Conservation (phyloP, 139 green algal genomes). For the Micromonas commoda region DNA sequence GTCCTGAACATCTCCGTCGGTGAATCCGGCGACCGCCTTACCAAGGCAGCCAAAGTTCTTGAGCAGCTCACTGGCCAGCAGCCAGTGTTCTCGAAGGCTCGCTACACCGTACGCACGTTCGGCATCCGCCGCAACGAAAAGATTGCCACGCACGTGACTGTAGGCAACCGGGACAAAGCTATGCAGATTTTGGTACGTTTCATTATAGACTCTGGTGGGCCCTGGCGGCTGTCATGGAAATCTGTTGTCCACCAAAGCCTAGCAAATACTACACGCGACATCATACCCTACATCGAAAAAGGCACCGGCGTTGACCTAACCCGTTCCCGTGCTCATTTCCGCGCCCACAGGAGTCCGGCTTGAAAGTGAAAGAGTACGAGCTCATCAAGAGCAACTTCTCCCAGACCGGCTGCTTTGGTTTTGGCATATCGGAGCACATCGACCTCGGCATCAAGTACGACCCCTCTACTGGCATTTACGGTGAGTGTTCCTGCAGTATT, state of each 20-base stretch:
- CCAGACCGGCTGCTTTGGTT: slow-evolving; percentile 72
- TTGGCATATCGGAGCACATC: slow-evolving; percentile 93
- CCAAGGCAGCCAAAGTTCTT: slow-evolving; percentile 97
- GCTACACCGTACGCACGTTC: slow-evolving; percentile 97
- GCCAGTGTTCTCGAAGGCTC: slow-evolving; percentile 93
- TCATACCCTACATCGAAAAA: no score
- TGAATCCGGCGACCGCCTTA: slow-evolving; percentile 95
- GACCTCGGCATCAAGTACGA: slow-evolving; percentile 99
- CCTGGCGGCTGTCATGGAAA: neutral
- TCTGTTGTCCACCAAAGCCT: no score
- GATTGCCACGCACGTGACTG: slow-evolving; percentile 92
- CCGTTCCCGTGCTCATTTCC: no score
- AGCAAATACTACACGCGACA: no score
- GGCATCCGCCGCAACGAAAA: slow-evolving; percentile 98
- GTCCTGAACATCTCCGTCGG: slow-evolving; percentile 96
- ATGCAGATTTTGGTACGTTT: slow-evolving; percentile 77
- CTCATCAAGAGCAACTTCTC: slow-evolving; percentile 95
- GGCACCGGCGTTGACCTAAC: no score
- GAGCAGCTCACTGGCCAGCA: slow-evolving; percentile 98
- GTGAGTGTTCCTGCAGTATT: slow-evolving; percentile 43
- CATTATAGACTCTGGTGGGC: slow-evolving; percentile 37
- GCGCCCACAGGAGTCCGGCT: slow-evolving; percentile 74
- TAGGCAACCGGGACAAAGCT: slow-evolving; percentile 90
- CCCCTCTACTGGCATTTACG: slow-evolving; percentile 98
- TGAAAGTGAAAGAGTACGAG: slow-evolving; percentile 99